Evolutionary conservation across 2,329 filamentous ascomycete species (phyloP), one percentile per base, ranked within the genome.

Genomic region (Cladorrhinum sp.): DNA sequence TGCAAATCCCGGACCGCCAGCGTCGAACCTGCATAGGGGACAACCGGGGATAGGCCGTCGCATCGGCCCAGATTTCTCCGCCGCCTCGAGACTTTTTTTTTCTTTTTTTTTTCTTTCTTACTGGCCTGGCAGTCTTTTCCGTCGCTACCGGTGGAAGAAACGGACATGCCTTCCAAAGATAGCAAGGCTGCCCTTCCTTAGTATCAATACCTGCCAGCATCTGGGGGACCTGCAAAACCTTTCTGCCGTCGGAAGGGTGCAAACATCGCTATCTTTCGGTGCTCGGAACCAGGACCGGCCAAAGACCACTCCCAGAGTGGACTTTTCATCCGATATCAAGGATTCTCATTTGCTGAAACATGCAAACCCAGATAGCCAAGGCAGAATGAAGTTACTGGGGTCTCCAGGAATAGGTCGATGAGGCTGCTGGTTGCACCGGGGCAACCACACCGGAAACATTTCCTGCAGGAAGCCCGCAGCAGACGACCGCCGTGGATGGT

Each of bases 391-490:
- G 23, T 42, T 10, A 18, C 23, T 20, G 21, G 20, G 20, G 42
- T 50, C 42, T 10, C 54, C 9, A 33, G 12, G 7, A 30, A 54
- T 54, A 42, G 14, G 26, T 12, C 23, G 2, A 18, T 42, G 42
- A 61, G 49, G 50, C 56, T 28, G 10, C 10, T 42, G 36, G 5
- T 42, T 42, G 57, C 59, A 33, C 59, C 52, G 30, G 57, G 61
- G 33, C 57, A 42, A 61, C 57, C 58, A 26, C 18, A 46, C 36
- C 53, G 21, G 53, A 57, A 59, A 24, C 39, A 14, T 42, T 14
- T 14, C 61, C 42, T 65, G 65, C 65, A 66, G 63, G 26, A 23
- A 55, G 54, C 59, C 58, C 50, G 50, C 28, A 48, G 54, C 56
- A 18, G 59, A 55, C 60, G 39, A 20, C n/a, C 20, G 30, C 20